A percentile compares a stretch with the other conserved stretches of the same genome.
These are phyloP conservation scores for Fusarium incarnatum DNA, from an alignment of 2,329 filamentous ascomycete species.

Conservation along the genomic window DNA sequence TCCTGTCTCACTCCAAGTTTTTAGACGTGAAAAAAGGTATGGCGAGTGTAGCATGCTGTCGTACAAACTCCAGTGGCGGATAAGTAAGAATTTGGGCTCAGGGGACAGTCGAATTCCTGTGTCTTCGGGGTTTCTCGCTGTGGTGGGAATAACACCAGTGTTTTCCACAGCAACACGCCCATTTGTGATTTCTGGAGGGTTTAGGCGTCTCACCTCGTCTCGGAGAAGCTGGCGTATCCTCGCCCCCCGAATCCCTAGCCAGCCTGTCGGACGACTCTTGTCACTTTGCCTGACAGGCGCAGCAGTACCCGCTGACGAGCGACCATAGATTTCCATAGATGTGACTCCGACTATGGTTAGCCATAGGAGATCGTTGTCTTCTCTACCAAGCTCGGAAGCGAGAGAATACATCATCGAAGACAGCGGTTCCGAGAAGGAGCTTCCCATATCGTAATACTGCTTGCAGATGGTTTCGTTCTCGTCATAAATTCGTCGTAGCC, in stretches of 20 bases:
- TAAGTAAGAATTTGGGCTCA: conserved; percentile 91
- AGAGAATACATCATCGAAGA: conserved; percentile 95
- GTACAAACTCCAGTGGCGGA: conserved; percentile 96
- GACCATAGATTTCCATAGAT: conserved; percentile 91
- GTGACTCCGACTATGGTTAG: conserved; percentile 93
- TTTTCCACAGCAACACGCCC: conserved; percentile 73
- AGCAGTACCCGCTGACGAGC: conserved; percentile 83
- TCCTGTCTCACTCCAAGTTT: conserved; percentile 93
- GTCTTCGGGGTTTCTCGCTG: conserved; percentile 88
- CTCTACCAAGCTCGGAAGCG: conserved; percentile 91
- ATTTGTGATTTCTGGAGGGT: conserved; percentile 77
- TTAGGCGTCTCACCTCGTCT: conserved; percentile 93
- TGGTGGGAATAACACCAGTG: conserved; percentile 87
- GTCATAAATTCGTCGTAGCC: conserved; percentile 78
- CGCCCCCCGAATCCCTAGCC: conserved; percentile 85
- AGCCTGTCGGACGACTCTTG: conserved; percentile 71
- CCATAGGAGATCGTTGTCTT: conserved; percentile 97
- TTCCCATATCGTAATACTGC: conserved; percentile 86
- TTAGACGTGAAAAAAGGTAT: conserved; percentile 89
- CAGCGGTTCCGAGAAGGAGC: conserved; percentile 93
- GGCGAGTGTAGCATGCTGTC: conserved; percentile 99
- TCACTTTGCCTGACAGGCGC: conserved; percentile 67
- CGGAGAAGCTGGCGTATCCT: conserved; percentile 86
- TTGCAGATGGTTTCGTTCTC: conserved; percentile 82
- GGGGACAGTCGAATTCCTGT: conserved; percentile 92